A percentile compares a stretch with the other conserved stretches of the same genome.
Conservation (phyloP, 1,139 yeast genomes). For the Hyphopichia pseudoburtonii region DNA sequence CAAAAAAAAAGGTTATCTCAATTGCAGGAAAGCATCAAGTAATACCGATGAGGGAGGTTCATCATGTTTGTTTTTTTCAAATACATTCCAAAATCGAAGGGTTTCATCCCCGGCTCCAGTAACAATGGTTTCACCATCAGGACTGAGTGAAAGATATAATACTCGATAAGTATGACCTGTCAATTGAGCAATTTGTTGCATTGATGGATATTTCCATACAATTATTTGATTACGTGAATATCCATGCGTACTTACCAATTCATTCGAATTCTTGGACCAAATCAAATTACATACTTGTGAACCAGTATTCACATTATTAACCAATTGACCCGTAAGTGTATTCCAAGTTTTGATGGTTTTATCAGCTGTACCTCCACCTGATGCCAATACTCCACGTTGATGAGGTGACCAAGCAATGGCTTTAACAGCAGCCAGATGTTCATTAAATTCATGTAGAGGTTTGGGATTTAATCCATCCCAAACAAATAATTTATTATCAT, state of each 20-base stretch:
- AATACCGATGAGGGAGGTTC: constrained; percentile 63
- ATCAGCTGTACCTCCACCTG: constrained; percentile 98
- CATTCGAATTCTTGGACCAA: constrained; percentile 93
- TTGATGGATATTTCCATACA: constrained; percentile 90
- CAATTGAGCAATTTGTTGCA: constrained; percentile 90
- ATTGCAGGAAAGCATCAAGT: constrained; percentile 76
- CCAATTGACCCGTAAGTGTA: constrained; percentile 70
- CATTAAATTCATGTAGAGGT: constrained; percentile 74
- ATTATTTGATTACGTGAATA: constrained; percentile 88
- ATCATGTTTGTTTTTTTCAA: constrained; percentile 68
- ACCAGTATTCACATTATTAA: constrained; percentile 86
- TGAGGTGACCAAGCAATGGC: constrained; percentile 99
- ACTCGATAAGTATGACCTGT: constrained; percentile 96
- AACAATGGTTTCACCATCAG: constrained; percentile 96
- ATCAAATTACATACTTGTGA: constrained; percentile 93
- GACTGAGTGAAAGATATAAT: constrained; percentile 84
- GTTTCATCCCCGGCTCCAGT: constrained; percentile 99
- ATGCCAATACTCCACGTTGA: constrained; percentile 86
- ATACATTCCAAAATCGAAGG: constrained; percentile 87
- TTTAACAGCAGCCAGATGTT: constrained; percentile 93
- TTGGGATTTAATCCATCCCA: constrained; percentile 80
- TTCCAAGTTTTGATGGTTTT: constrained; percentile 91
- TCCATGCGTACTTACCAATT: constrained; percentile 93
- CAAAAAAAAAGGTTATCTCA: constrained; percentile 39
- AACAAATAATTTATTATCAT: constrained; percentile 79